A percentile compares a stretch with the other conserved stretches of the same genome.
Evolutionary conservation across 192 early-diverging fungal genomes (phyloP).

Genomic region (Coemansia erecta): DNA sequence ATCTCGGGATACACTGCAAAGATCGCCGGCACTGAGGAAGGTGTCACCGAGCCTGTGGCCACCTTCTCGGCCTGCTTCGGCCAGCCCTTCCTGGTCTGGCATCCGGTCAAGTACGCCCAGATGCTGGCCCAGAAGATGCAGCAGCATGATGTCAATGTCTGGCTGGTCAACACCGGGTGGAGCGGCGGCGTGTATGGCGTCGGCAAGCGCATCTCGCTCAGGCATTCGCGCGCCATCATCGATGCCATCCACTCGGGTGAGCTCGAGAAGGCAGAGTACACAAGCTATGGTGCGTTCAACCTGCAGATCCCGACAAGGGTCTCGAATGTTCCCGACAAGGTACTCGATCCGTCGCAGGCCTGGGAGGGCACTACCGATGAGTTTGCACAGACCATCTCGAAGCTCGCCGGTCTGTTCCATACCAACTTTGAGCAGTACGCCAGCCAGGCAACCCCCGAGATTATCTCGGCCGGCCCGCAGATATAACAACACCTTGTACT

Average conservation of each 20-base stretch:
- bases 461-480: constrained; percentile 69
- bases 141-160: constrained; percentile 80
- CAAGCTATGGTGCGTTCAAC: constrained; percentile 84
- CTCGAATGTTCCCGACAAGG: constrained; percentile 78
- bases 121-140: constrained; percentile 97
- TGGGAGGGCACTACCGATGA: constrained; percentile 78
- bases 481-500: constrained; percentile 21
- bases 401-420: constrained; percentile 81
- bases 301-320: constrained; percentile 80
- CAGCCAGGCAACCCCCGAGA: constrained; percentile 70
- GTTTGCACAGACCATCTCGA: constrained; percentile 63
- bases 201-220: constrained; percentile 89
- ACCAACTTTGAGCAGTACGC: constrained; percentile 88
- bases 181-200: constrained; percentile 88
- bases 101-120: constrained; percentile 88
- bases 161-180: constrained; percentile 98
- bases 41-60: constrained; percentile 81
- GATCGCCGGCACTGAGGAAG: constrained; percentile 92
- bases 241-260: constrained; percentile 96
- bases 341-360: constrained; percentile 83
- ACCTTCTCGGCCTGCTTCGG: constrained; percentile 91
- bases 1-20: constrained; percentile 95
- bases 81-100: constrained; percentile 89
- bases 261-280: constrained; percentile 79
- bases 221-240: constrained; percentile 96